Percentiles rank a stretch among this genome's conserved stretches.
phyloP scores from a whole-genome alignment of 2,329 filamentous ascomycete genomes.

The Trichoderma breve region DNA sequence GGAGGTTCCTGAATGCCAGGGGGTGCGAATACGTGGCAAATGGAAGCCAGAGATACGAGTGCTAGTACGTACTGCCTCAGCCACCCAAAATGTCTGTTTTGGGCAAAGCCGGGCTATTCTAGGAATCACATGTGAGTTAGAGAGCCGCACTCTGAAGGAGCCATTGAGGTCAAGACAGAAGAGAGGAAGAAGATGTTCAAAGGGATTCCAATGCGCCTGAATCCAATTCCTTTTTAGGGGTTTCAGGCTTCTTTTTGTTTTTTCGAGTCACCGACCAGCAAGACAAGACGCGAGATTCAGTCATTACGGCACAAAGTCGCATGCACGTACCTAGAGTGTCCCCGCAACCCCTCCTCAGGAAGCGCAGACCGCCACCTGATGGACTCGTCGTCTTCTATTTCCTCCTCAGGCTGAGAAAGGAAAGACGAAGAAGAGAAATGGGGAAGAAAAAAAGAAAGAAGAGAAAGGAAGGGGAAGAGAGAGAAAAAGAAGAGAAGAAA shows the following conservation, averaged over 20 bases:
- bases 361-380: conserved; percentile 3
- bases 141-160: background rate
- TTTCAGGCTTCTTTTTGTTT: background rate
- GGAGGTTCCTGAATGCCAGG: conserved; percentile 6
- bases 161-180: background rate
- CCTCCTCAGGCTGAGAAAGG: background rate
- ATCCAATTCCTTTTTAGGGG: background rate
- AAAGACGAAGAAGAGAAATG: background rate
- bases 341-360: conserved; percentile 1
- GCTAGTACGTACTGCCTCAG: conserved; percentile 5
- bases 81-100: background rate
- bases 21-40: background rate
- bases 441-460: background rate
- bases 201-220: background rate
- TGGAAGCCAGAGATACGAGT: background rate
- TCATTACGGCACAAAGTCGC: background rate
- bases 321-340: background rate
- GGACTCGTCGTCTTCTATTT: background rate
- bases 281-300: background rate
- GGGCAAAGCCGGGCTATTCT: background rate
- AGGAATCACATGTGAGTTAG: conserved; percentile 5
- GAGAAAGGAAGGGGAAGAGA: background rate
- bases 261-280: background rate
- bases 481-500: background rate
- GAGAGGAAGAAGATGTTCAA: background rate